A percentile compares a stretch with the other conserved stretches of the same genome.
These are phyloP conservation scores for Fermentozyma sake DNA, from an alignment of 1,139 yeast species.

Conservation along the genomic window DNA sequence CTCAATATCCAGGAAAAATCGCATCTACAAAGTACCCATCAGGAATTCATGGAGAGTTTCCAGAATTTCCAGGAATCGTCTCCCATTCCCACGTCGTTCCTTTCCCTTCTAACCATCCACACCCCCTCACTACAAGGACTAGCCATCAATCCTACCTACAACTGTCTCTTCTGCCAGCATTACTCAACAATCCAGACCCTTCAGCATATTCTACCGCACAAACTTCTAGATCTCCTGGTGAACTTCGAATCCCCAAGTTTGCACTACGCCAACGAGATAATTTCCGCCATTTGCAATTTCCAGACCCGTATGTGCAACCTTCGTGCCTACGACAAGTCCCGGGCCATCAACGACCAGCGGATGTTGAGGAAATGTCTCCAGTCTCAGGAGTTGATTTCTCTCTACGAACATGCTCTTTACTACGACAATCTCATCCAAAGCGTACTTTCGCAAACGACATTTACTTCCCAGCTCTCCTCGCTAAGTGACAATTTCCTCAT, in stretches of 20 bases:
- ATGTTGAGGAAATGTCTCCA: slow-evolving; percentile 12
- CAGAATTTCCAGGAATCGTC: too few relatives aligned
- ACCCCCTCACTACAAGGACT: slow-evolving; percentile 12
- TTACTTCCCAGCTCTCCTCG: slow-evolving; percentile 6
- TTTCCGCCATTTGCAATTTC: slow-evolving; percentile 5
- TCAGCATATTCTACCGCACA: slow-evolving; percentile 6
- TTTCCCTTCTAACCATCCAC: slow-evolving; percentile 9
- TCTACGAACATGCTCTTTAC: slow-evolving; percentile 16
- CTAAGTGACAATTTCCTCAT: slow-evolving; percentile 2
- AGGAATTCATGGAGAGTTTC: too few relatives aligned
- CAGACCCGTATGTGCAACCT: slow-evolving; percentile 11
- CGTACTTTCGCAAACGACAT: slow-evolving; percentile 6
- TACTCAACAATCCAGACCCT: slow-evolving; percentile 8
- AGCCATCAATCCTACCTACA: slow-evolving; percentile 13
- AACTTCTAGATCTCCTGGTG: slow-evolving; percentile 11
- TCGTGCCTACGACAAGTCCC: slow-evolving; percentile 10
- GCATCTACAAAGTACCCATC: slow-evolving; percentile 12
- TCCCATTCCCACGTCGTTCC: slow-evolving; percentile 9
- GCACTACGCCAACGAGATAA: slow-evolving; percentile 8
- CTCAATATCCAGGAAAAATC: slow-evolving; percentile 12
- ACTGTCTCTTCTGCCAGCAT: slow-evolving; percentile 17
- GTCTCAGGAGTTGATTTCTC: slow-evolving; percentile 7
- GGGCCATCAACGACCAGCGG: slow-evolving; percentile 7
- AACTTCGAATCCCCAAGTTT: slow-evolving; percentile 12
- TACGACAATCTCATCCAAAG: slow-evolving; percentile 9